Base-by-base conservation (phyloP, 2,329 filamentous ascomycete genomes). In the Fusarium lyarnte region DNA sequence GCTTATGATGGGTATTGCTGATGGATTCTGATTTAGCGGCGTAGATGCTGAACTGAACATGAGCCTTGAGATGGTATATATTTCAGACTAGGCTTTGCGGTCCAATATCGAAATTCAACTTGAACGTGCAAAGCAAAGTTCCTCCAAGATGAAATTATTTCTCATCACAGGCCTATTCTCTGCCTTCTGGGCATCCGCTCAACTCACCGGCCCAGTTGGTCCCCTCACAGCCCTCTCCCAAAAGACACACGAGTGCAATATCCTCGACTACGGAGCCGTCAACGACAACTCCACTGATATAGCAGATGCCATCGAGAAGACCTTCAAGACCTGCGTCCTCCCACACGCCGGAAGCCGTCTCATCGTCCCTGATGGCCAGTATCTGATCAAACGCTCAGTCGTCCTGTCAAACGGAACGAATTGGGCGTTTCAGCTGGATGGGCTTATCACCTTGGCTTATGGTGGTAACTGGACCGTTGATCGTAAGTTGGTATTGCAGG, bases 61-160 rank as follows among this genome's bases (percentile, higher is more conserved):
- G 13, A 13, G 29, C 7, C 4, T 49, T 11, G 35, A 9, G 3
- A 23, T 23, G n/a, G 36, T 54, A 54, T 54, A 54, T 54, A 54
- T 54, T 8, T 3, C 5, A 21, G 21, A 33, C n/a, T 23, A 31
- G 12, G 0, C 8, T 38, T 8, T 6, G 5, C 8, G 3, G 13
- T 33, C n/a, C 5, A 16, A 21, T 6, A 4, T 8, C 21, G 23
- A 0, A 16, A 3, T 29, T 2, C 1, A 21, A 17, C 0, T n/a
- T 2, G 2, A 31, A 8, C 8, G 23, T 19, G 21, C 2, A 2
- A 41, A 3, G 16, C 1, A 29, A 12, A 9, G 1, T 3, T 33
- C 2, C n/a, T 5, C 3, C 8, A 33, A 21, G 16, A 55, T 55
- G 52, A 55, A 55, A 12, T 5, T 11, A 3, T 3, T 43, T 33